Percentiles rank a stretch among this genome's conserved stretches.
Conservation (phyloP, 2,329 filamentous ascomycete genomes). For the Ophiostoma sp. region DNA sequence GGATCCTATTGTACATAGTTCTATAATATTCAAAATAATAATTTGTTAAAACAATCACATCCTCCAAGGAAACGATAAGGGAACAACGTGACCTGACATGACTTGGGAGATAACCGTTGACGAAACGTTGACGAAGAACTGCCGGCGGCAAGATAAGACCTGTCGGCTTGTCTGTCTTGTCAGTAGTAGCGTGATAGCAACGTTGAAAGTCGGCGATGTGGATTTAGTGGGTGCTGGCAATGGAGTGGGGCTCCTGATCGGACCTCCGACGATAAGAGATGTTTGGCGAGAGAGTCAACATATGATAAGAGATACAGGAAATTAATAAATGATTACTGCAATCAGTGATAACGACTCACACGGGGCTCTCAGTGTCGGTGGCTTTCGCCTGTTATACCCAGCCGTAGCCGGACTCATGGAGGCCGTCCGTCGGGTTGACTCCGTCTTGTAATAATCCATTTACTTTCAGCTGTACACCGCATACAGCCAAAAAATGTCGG, state of each 20-base stretch:
- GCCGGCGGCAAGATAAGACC: neutral
- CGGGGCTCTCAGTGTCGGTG: neutral
- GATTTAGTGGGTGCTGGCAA: neutral
- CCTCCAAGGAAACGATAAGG: neutral
- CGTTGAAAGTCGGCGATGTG: neutral
- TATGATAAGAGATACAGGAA: no score
- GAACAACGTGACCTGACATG: neutral
- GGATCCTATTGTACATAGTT: no score
- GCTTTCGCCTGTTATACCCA: neutral
- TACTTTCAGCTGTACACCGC: neutral
- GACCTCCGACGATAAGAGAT: conserved; percentile 12
- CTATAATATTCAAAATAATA: no score
- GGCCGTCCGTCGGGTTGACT: neutral
- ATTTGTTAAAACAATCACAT: neutral
- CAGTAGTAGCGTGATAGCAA: neutral
- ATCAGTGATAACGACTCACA: neutral
- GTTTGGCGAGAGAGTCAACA: neutral
- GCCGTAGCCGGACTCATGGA: neutral
- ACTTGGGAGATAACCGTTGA: no score
- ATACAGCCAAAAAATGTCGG: neutral
- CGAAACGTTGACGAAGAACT: neutral
- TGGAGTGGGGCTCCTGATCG: neutral
- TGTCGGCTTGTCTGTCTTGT: neutral
- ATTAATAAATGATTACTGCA: neutral
- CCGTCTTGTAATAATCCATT: neutral